Conservation (phyloP, 1,284 basidiomycete species). For the Apiotrichum laibachii region DNA sequence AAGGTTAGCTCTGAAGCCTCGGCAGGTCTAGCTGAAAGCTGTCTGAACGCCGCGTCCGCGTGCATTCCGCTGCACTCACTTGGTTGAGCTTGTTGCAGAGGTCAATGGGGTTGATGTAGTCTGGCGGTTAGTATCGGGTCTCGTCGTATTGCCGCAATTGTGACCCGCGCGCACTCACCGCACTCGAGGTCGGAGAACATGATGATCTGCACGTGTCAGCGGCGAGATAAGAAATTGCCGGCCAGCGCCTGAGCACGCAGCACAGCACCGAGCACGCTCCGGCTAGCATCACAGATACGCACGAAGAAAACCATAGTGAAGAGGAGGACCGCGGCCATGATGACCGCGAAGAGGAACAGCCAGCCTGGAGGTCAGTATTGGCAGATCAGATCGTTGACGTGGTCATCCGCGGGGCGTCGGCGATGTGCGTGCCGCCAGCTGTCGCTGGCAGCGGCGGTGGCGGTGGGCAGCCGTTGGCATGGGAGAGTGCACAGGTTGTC, state of each 20-base stretch:
- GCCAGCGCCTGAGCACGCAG: neutral
- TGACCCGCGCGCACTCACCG: conserved; percentile 50
- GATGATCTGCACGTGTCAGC: conserved; percentile 70
- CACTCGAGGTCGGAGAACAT: conserved; percentile 99
- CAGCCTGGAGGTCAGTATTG: conserved; percentile 62
- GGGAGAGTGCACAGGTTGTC: no score
- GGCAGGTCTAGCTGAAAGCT: conserved; percentile 16
- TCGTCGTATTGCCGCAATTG: neutral
- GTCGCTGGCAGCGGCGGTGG: neutral
- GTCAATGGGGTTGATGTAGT: conserved; percentile 99
- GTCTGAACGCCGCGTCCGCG: no score
- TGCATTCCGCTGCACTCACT: conserved; percentile 61
- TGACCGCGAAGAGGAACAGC: conserved; percentile 90
- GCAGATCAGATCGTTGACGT: neutral
- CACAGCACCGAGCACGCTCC: neutral
- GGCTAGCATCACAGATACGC: conserved; percentile 50
- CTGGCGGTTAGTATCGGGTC: conserved; percentile 16
- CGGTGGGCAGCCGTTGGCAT: no score
- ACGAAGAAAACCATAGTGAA: conserved; percentile 99
- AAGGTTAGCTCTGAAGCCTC: neutral
- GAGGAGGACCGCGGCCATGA: conserved; percentile 84
- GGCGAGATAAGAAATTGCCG: neutral
- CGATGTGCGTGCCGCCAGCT: neutral
- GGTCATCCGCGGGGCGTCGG: neutral
- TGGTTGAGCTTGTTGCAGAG: conserved; percentile 99